Percentiles rank a stretch among this genome's conserved stretches.
phyloP scores from a whole-genome alignment of 106 monocot species.

The Platanthera guangdongensis region DNA sequence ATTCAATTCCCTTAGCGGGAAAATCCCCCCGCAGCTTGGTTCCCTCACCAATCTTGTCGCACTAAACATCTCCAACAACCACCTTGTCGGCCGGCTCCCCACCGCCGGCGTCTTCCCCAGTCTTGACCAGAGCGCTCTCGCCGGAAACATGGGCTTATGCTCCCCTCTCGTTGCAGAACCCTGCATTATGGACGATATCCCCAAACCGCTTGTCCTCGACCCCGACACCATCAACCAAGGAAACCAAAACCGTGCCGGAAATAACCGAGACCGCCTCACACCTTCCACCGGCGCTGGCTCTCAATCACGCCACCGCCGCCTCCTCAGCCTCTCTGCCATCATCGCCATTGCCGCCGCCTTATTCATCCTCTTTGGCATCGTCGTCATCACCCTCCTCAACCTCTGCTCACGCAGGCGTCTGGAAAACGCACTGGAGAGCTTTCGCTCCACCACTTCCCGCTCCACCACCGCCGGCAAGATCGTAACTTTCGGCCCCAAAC shows the following conservation, averaged over 20 bases:
- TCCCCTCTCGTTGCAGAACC: conserved; percentile 44
- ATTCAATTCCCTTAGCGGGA: conserved; percentile 66
- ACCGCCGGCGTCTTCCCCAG: conserved; percentile 51
- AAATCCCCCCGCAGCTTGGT: conserved; percentile 75
- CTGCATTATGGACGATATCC: conserved; percentile 37
- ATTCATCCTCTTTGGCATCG: conserved; percentile 26
- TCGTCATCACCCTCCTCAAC: conserved; percentile 31
- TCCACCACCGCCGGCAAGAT: conserved; percentile 47
- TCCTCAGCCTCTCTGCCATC: conserved; percentile 40
- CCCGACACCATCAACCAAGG: conserved; percentile 25
- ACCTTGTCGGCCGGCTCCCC: conserved; percentile 74
- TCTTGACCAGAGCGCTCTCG: conserved; percentile 30
- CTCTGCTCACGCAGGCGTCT: conserved; percentile 22
- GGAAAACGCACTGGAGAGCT: conserved; percentile 63
- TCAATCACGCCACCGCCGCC: conserved; percentile 1
- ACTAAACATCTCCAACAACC: conserved; percentile 70
- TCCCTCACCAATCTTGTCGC: conserved; percentile 17
- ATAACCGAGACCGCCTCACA: not conserved
- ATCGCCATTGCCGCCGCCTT: conserved; percentile 33
- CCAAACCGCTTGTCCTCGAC: conserved; percentile 59
- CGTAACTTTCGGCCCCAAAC: conserved; percentile 49
- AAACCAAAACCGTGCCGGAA: not conserved
- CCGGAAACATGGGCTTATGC: conserved; percentile 50
- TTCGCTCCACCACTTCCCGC: conserved; percentile 50
- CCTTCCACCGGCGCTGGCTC: not conserved